A percentile compares a stretch with the other conserved stretches of the same genome.
These are phyloP conservation scores for Leishmania braziliensis DNA, from an alignment of 208 protist species.

Conservation along the genomic window DNA sequence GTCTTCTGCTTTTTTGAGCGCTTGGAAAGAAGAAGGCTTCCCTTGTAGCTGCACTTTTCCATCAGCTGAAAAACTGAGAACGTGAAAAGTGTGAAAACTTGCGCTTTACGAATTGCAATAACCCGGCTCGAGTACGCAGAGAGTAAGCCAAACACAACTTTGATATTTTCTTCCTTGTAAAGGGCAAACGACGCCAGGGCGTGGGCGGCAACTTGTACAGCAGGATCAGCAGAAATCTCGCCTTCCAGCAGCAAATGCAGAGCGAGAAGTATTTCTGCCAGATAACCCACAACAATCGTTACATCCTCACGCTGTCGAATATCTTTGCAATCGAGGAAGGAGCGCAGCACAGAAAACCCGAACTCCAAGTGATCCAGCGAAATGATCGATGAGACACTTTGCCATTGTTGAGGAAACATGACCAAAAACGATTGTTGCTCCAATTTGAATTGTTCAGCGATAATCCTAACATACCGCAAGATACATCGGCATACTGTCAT, in stretches of 20 bases:
- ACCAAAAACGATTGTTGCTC: conserved; percentile 39
- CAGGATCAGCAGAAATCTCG: conserved; percentile 62
- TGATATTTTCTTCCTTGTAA: conserved; percentile 86
- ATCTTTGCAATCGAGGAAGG: conserved; percentile 68
- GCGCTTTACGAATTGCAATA: conserved; percentile 42
- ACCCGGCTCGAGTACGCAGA: conserved; percentile 42
- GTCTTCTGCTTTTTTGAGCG: conserved; percentile 26
- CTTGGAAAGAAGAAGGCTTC: conserved; percentile 71
- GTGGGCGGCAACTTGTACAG: conserved; percentile 72
- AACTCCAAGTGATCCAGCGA: conserved; percentile 66
- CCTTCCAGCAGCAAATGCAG: conserved; percentile 77
- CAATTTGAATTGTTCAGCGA: conserved; percentile 53
- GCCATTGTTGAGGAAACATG: conserved; percentile 79
- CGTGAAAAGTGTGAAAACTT: conserved; percentile 64
- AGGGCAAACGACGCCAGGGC: conserved; percentile 82
- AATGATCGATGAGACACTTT: conserved; percentile 75
- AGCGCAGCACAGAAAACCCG: conserved; percentile 70
- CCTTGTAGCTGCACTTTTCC: conserved; percentile 87
- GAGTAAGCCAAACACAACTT: conserved; percentile 69
- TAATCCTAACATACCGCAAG: conserved; percentile 73
- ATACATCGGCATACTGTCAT: conserved; percentile 65
- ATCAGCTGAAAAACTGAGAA: conserved; percentile 84
- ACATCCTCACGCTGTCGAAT: conserved; percentile 64
- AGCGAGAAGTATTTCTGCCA: conserved; percentile 78
- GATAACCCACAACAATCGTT: conserved; percentile 50